Evolutionary conservation across 1,284 basidiomycete species (phyloP).

Genomic region (Puccinia horiana): DNA sequence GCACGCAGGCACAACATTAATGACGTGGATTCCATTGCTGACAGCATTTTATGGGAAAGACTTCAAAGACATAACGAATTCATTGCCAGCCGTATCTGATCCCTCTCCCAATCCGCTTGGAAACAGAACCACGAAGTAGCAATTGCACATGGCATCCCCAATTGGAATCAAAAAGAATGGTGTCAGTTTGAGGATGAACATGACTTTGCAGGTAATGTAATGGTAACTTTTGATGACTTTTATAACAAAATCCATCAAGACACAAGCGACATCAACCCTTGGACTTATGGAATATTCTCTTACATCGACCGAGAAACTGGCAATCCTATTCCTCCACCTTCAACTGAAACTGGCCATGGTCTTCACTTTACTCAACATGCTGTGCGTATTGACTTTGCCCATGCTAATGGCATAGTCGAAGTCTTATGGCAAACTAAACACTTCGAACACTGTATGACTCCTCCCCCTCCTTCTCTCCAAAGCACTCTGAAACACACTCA

Average conservation of each 20-base stretch:
- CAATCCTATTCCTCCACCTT: constrained; percentile 8
- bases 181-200: not conserved
- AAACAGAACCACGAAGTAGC: not conserved
- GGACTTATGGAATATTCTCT: constrained; percentile 3
- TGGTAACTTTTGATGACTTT: constrained; percentile 1
- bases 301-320: not conserved
- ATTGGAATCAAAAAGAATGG: constrained; percentile 21
- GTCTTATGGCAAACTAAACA: not conserved
- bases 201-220: not conserved
- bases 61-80: not conserved
- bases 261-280: not conserved
- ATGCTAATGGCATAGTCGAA: not conserved
- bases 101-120: not conserved
- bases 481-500: not conserved
- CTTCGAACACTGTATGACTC: not conserved
- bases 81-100: not conserved
- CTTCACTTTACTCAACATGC: not conserved
- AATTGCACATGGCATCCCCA: not conserved
- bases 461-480: not conserved
- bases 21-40: not conserved
- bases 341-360: not conserved
- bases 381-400: not conserved
- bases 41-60: not conserved
- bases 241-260: constrained; percentile 8
- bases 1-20: not conserved